Conservation (phyloP, 2,329 filamentous ascomycete genomes). For the Orbilia quercus region DNA sequence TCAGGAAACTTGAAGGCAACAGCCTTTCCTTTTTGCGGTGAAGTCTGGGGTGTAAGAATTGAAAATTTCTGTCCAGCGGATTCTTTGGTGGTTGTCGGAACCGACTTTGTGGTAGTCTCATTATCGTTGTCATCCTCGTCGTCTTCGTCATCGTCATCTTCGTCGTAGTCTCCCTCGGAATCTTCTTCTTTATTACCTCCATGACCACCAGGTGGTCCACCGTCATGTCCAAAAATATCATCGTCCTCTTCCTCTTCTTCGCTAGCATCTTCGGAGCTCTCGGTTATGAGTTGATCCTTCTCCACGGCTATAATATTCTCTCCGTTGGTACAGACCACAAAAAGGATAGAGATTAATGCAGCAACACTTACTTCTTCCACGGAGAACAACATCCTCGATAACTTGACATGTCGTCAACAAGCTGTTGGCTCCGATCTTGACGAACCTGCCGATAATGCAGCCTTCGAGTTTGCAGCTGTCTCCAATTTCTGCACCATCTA, state of each 20-base stretch:
- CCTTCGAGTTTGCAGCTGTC: conserved; percentile 85
- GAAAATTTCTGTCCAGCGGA: conserved; percentile 16
- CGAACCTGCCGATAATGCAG: conserved; percentile 84
- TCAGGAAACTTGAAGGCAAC: conserved; percentile 5
- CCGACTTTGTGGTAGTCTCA: conserved; percentile 32
- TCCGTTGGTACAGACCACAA: conserved; percentile 71
- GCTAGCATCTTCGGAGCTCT: conserved; percentile 67
- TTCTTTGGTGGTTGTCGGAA: conserved; percentile 44
- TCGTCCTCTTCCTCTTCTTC: conserved; percentile 31
- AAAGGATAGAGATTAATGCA: conserved; percentile 69
- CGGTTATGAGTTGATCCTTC: conserved; percentile 40
- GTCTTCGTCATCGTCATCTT: conserved; percentile 44
- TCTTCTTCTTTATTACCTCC: conserved; percentile 35
- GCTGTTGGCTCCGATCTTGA: conserved; percentile 88
- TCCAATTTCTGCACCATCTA: conserved; percentile 89
- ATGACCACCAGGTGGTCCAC: conserved; percentile 63
- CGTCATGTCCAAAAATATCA: conserved; percentile 73
- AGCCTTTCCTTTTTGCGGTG: conserved; percentile 4
- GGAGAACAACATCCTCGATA: conserved; percentile 74
- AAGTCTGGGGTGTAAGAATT: background rate
- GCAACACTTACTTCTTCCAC: conserved; percentile 57
- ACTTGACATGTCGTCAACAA: conserved; percentile 92
- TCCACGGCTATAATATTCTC: conserved; percentile 25
- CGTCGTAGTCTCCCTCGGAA: conserved; percentile 14
- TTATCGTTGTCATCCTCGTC: conserved; percentile 48